Evolutionary conservation across 306 rosid genomes (phyloP).

Genomic region (Amphicarpaea edgeworthii): DNA sequence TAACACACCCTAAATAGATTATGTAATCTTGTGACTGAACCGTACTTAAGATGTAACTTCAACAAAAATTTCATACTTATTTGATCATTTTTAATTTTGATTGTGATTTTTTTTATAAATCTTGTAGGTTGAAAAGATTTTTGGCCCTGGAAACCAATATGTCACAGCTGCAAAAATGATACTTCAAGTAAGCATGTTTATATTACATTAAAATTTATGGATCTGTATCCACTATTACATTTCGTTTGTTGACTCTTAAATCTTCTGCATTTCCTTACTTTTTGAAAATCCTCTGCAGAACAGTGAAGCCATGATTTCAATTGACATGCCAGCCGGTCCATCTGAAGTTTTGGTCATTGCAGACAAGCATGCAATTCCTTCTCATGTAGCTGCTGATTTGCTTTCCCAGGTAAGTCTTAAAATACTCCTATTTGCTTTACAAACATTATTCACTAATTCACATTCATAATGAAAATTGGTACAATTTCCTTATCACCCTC

Average conservation of each 20-base stretch:
- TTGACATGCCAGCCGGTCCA: constrained; percentile 99
- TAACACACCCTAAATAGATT: neutral
- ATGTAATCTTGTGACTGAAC: neutral
- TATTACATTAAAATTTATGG: neutral
- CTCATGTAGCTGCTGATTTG: constrained; percentile 93
- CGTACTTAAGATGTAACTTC: constrained; percentile 15
- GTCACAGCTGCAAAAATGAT: constrained; percentile 99
- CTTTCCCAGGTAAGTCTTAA: constrained; percentile 81
- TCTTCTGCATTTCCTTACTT: constrained; percentile 41
- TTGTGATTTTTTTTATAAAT: constrained; percentile 38
- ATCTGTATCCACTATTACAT: constrained; percentile 1
- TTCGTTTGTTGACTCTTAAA: constrained; percentile 4
- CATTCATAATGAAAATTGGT: constrained; percentile 25
- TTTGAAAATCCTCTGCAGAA: constrained; percentile 61
- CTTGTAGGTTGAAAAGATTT: constrained; percentile 84
- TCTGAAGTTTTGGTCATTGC: constrained; percentile 99
- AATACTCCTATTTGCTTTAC: constrained; percentile 19
- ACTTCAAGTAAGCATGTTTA: constrained; percentile 71
- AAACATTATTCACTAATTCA: neutral
- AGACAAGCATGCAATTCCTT: constrained; percentile 83
- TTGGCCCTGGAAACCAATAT: constrained; percentile 98
- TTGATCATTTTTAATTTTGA: constrained; percentile 13
- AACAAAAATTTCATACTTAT: neutral
- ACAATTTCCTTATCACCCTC: constrained; percentile 14
- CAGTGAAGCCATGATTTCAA: constrained; percentile 98